Percentiles rank a stretch among this genome's conserved stretches.
Evolutionary conservation across 495 filamentous ascomycete species (phyloP).

Genomic region (Penicillium chermesinum): DNA sequence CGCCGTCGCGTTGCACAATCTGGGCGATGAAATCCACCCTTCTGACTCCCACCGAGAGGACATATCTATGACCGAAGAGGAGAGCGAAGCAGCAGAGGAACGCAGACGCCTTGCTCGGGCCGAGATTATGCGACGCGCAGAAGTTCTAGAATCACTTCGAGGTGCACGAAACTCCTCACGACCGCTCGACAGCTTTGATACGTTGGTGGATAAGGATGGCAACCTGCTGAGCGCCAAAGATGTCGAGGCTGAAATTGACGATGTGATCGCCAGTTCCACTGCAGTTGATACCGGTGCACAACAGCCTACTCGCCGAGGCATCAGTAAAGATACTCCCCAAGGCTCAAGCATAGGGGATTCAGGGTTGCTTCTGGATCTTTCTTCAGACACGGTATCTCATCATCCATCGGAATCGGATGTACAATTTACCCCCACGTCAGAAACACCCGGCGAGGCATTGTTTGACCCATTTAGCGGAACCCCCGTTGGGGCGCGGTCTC

Average conservation of each 20-base stretch:
- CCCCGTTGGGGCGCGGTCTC: conserved; percentile 9
- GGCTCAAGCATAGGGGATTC: background rate
- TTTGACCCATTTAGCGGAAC: conserved; percentile 23
- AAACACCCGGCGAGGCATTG: conserved; percentile 20
- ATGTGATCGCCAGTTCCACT: conserved; percentile 34
- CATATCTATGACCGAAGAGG: conserved; percentile 51
- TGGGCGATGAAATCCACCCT: conserved; percentile 72
- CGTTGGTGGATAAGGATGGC: conserved; percentile 51
- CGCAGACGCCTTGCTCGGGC: conserved; percentile 63
- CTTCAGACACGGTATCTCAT: conserved; percentile 30
- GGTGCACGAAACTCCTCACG: conserved; percentile 17
- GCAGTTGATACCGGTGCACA: conserved; percentile 39
- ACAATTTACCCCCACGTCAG: conserved; percentile 47
- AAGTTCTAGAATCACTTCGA: conserved; percentile 36
- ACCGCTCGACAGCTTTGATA: conserved; percentile 44
- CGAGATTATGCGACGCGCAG: conserved; percentile 63
- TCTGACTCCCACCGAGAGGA: conserved; percentile 33
- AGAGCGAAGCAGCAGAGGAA: conserved; percentile 62
- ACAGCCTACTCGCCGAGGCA: conserved; percentile 58
- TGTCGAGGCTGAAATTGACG: conserved; percentile 4
- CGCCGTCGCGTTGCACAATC: conserved; percentile 67
- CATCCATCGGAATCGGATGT: conserved; percentile 37
- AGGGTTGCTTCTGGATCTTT: conserved; percentile 26
- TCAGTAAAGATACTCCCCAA: conserved; percentile 38
- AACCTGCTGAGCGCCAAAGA: conserved; percentile 23